Base-by-base conservation (phyloP, 257 asterid species). In the Nicotiana tabacum region DNA sequence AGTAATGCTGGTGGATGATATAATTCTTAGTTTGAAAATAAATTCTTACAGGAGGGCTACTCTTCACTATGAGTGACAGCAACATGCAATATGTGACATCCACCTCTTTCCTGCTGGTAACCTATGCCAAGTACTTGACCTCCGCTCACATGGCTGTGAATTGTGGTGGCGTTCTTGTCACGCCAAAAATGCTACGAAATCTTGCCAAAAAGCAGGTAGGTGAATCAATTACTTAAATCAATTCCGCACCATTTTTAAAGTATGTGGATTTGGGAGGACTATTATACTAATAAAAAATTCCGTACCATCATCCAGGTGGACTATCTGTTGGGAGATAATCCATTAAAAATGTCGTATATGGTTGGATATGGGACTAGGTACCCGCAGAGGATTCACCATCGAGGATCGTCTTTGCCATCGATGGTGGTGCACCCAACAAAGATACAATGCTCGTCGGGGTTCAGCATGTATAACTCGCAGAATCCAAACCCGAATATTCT, bases 361-460 rank as follows among this genome's bases (percentile, higher is more conserved):
- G 90, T 89, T 67, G 91, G 94, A 3, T 91, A 89, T 74, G 91
- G 90, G 18, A 33, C 18, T 5, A 87, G 81, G 29, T 91, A 1
- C 67, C 94, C 92, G 0, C 81, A 80, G 78, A 87, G 90, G 48
- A 84, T 89, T 66, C 94, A 91, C 86, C 94, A 91, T 60, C 85
- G 91, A 27, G 91, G 83, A 0, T 88, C 94, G 4, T 88, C 94
- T 43, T 70, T 88, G 81, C 91, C 92, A 0, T 86, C 91, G 32
- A 61, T 87, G 24, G 83, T 0, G 15, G 24, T 65, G 4, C 88
- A 87, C 30, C 88, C 91, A 3, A 24, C 82, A 3, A 83, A 64
- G 8, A 83, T 90, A 29, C 87, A 66, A 4, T 89, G 93, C 85
- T 87, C 85, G 10, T 88, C 29, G 0, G 91, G 92, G 18, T 84